These are phyloP conservation scores for Colletotrichum camelliae DNA, from an alignment of 2,329 filamentous ascomycete genomes.

Conservation along the genomic window DNA sequence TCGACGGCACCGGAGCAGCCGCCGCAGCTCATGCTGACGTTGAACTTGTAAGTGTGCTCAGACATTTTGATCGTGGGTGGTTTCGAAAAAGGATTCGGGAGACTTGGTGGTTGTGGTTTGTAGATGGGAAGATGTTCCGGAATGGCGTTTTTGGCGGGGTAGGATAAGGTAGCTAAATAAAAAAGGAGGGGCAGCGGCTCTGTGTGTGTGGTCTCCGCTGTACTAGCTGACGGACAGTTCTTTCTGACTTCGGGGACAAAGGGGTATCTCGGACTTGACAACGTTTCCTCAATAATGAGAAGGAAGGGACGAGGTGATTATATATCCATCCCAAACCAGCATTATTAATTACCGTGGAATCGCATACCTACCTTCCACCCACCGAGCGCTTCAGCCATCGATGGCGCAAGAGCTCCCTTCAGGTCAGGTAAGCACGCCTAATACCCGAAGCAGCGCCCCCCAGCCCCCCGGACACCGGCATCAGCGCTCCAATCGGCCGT, in stretches of 20 bases:
- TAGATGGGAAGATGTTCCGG: conserved; percentile 1
- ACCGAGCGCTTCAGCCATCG: background rate
- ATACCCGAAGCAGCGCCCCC: background rate
- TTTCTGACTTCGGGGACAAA: background rate
- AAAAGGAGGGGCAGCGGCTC: conserved; percentile 13
- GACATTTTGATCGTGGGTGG: conserved; percentile 59
- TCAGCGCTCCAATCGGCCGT: background rate
- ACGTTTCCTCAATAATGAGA: background rate
- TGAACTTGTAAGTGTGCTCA: conserved; percentile 94
- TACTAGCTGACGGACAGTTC: background rate
- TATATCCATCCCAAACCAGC: conserved; percentile 3
- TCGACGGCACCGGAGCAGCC: conserved; percentile 96
- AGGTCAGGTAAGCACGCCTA: background rate
- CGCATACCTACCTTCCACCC: background rate
- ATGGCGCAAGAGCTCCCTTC: conserved; percentile 19
- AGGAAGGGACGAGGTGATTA: background rate
- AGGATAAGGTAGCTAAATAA: background rate
- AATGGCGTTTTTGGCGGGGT: conserved; percentile 22
- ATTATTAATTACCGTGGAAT: conserved; percentile 16
- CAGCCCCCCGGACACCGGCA: background rate
- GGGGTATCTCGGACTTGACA: background rate
- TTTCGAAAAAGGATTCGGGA: background rate
- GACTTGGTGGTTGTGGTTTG: background rate
- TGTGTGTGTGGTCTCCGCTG: background rate
- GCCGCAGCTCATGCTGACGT: conserved; percentile 91